Conservation (phyloP, 805 yeast species). For the Priceomyces medius region DNA sequence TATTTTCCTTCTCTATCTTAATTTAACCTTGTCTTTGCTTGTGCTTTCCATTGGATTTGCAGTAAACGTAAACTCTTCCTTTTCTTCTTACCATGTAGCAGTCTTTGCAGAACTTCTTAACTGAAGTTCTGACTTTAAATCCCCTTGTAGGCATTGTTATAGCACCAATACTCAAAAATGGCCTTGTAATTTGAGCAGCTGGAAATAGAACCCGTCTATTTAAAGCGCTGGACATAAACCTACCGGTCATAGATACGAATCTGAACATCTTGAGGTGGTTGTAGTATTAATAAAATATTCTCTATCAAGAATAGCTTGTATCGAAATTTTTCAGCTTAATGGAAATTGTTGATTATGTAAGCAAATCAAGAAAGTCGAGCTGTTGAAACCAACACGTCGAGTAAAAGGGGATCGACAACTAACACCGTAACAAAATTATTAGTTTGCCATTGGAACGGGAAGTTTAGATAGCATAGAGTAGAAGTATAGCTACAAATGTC, state of each 20-base stretch:
- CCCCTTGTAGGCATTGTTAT: constrained; percentile 48
- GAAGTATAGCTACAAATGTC: constrained; percentile 54
- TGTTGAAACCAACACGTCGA: constrained; percentile 10
- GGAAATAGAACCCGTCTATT: not conserved
- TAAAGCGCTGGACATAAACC: not conserved
- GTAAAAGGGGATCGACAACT: constrained; percentile 4
- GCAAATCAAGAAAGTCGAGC: constrained; percentile 4
- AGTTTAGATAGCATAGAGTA: constrained; percentile 6
- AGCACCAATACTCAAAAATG: not conserved
- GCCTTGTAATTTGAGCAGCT: not conserved
- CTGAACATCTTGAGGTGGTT: not conserved
- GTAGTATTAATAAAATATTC: not conserved
- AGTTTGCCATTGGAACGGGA: constrained; percentile 1
- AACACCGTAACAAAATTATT: not conserved
- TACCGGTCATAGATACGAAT: not conserved
- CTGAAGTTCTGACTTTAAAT: constrained; percentile 89
- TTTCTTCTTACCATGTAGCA: constrained; percentile 91
- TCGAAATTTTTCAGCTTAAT: constrained; percentile 1
- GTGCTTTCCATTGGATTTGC: constrained; percentile 90
- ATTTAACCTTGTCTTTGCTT: constrained; percentile 83
- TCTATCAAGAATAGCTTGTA: not conserved
- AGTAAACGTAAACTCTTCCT: constrained; percentile 89
- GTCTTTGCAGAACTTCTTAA: constrained; percentile 88
- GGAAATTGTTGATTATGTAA: constrained; percentile 1
- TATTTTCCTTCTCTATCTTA: too few relatives aligned